These are phyloP conservation scores for Tephrocybe sp. DNA, from an alignment of 768 basidiomycete genomes.

Conservation along the genomic window DNA sequence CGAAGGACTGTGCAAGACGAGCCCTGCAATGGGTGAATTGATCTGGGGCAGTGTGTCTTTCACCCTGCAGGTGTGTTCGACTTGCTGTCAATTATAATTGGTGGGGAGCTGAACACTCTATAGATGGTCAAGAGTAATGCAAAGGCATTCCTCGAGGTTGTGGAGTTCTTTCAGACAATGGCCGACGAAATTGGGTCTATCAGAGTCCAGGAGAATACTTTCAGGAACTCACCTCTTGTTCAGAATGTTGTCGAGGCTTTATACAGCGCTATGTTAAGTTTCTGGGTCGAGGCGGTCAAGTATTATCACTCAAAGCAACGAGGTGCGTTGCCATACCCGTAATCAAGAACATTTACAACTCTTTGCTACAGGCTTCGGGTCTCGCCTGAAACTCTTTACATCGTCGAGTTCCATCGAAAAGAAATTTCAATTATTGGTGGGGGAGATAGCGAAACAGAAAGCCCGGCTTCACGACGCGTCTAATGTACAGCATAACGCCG, in stretches of 20 bases:
- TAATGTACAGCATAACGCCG: conserved; percentile 1
- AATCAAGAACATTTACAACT: background rate
- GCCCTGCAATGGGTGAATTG: background rate
- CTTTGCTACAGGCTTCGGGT: background rate
- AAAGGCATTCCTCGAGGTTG: background rate
- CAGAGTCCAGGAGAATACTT: background rate
- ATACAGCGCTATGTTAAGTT: background rate
- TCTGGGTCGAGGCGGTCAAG: conserved; percentile 8
- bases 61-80: background rate
- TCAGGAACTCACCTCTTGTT: background rate
- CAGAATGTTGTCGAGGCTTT: background rate
- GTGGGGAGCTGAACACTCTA: background rate
- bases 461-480: background rate
- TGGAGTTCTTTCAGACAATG: background rate
- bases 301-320: conserved; percentile 2
- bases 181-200: conserved; percentile 1
- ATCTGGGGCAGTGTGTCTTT: conserved; percentile 7
- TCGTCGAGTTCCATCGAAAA: conserved; percentile 1
- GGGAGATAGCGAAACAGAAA: background rate
- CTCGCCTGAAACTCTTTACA: background rate
- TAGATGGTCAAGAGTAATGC: background rate
- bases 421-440: background rate
- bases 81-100: background rate
- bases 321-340: background rate
- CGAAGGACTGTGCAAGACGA: conserved; percentile 2